These are phyloP conservation scores for Fomitopsis palustris DNA, from an alignment of 1,284 basidiomycete species.

Conservation along the genomic window DNA sequence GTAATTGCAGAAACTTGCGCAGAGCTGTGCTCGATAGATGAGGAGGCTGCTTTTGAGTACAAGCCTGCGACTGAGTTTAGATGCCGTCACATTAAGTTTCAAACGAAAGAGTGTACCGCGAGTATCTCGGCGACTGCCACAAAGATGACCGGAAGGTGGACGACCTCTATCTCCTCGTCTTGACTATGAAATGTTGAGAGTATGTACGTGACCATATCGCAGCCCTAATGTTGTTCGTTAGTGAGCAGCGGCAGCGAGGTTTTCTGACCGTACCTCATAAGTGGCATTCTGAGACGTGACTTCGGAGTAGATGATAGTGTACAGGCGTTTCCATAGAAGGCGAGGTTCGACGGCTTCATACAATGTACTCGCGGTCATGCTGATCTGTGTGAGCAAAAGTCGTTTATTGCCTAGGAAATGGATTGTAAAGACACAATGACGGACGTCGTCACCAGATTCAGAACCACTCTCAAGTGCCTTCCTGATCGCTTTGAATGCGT, in stretches of 20 bases:
- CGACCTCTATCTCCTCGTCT: slow-evolving; percentile 77
- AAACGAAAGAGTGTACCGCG: slow-evolving; percentile 40
- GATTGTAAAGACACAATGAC: slow-evolving; percentile 36
- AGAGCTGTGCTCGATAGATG: slow-evolving; percentile 34
- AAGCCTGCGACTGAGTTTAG: slow-evolving; percentile 31
- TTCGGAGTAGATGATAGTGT: slow-evolving; percentile 51
- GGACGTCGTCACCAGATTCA: slow-evolving; percentile 63
- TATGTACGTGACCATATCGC: slow-evolving; percentile 65
- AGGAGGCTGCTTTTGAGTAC: slow-evolving; percentile 32
- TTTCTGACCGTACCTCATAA: slow-evolving; percentile 40
- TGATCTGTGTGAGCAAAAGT: slow-evolving; percentile 45
- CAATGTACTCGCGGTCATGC: slow-evolving; percentile 84
- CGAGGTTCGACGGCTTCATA: slow-evolving; percentile 93
- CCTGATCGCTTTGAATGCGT: slow-evolving; percentile 74
- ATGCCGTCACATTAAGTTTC: background rate
- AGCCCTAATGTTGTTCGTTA: slow-evolving; percentile 38
- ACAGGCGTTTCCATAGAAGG: slow-evolving; percentile 81
- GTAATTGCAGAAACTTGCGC: slow-evolving; percentile 45
- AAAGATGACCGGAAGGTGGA: slow-evolving; percentile 81
- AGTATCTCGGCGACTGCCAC: slow-evolving; percentile 61
- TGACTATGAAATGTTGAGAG: slow-evolving; percentile 67
- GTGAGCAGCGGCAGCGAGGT: background rate
- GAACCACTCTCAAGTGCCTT: slow-evolving; percentile 46
- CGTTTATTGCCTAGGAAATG: background rate
- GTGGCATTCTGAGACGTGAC: slow-evolving; percentile 40